A percentile compares a stretch with the other conserved stretches of the same genome.
phyloP scores from a whole-genome alignment of 2,329 filamentous ascomycete species.

The Parastagonospora nodorum region DNA sequence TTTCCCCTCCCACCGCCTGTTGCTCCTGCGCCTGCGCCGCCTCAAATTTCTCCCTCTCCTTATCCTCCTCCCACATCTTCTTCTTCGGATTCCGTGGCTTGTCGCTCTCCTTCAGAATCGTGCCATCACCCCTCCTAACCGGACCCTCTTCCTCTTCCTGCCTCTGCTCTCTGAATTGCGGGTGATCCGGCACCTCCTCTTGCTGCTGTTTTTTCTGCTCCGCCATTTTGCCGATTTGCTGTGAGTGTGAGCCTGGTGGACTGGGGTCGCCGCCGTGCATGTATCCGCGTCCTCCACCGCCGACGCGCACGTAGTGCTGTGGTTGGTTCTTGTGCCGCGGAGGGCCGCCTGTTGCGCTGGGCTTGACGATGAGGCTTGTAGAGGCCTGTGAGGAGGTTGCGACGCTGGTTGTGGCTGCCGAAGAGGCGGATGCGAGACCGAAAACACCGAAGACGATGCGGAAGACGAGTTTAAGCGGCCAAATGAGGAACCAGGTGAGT shows the following conservation, averaged over 20 bases:
- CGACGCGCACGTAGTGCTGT: constrained; percentile 49
- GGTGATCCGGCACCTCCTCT: constrained; percentile 26
- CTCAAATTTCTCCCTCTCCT: constrained; percentile 39
- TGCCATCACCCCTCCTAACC: constrained; percentile 52
- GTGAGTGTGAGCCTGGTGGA: constrained; percentile 42
- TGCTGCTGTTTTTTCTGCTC: constrained; percentile 31
- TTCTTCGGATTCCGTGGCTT: constrained; percentile 62
- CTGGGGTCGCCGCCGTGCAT: constrained; percentile 49
- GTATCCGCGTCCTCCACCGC: constrained; percentile 57
- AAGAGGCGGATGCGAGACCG: constrained; percentile 52
- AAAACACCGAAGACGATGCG: constrained; percentile 63
- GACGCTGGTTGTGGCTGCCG: constrained; percentile 23
- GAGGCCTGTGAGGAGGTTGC: constrained; percentile 22
- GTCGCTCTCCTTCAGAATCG: constrained; percentile 49
- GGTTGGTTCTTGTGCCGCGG: constrained; percentile 35
- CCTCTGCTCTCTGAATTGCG: constrained; percentile 30
- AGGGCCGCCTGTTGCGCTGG: constrained; percentile 49
- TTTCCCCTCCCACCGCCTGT: constrained; percentile 9
- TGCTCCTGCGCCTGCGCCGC: constrained; percentile 21
- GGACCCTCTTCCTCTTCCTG: constrained; percentile 36
- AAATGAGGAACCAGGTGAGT: constrained; percentile 84
- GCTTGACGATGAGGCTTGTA: constrained; percentile 50
- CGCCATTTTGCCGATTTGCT: constrained; percentile 32
- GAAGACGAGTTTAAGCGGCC: constrained; percentile 74
- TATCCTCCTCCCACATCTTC: constrained; percentile 63